Conservation (phyloP, 805 yeast genomes). For the Candida methanosorbosa region DNA sequence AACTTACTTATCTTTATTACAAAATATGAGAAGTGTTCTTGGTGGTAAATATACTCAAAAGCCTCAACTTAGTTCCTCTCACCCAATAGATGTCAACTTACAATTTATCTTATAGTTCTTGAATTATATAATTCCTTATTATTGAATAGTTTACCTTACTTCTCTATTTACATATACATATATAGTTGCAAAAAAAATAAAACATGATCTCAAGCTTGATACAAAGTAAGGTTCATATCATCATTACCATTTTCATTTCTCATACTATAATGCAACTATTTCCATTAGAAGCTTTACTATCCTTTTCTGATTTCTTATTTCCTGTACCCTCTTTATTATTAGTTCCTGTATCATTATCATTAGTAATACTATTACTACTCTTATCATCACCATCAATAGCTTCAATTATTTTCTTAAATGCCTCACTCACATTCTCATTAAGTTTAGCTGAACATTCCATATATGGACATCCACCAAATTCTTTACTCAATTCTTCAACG, state of each 20-base stretch:
- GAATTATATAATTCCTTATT: too few species aligned
- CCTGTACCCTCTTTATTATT: neutral
- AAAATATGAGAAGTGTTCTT: constrained; percentile 53
- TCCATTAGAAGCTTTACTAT: too few species aligned
- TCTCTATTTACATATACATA: neutral
- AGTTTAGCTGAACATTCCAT: constrained; percentile 79
- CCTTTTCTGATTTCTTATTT: neutral
- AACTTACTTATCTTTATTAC: constrained; percentile 50
- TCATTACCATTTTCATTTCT: too few species aligned
- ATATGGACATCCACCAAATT: constrained; percentile 33
- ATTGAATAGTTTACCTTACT: neutral
- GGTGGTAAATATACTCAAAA: constrained; percentile 54
- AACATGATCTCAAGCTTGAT: neutral
- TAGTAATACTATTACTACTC: neutral
- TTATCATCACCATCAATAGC: constrained; percentile 40
- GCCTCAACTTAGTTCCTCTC: constrained; percentile 57
- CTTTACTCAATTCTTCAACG: constrained; percentile 33
- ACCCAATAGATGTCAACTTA: constrained; percentile 44
- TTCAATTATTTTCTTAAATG: constrained; percentile 51
- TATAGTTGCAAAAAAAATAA: neutral
- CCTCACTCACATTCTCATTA: constrained; percentile 40
- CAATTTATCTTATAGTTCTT: constrained; percentile 1
- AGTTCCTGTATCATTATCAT: neutral
- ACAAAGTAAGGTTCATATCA: too few species aligned
- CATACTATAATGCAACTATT: neutral